Percentiles rank a stretch among this genome's conserved stretches.
phyloP scores from a whole-genome alignment of 2,329 filamentous ascomycete species.

The Monilinia polystroma region DNA sequence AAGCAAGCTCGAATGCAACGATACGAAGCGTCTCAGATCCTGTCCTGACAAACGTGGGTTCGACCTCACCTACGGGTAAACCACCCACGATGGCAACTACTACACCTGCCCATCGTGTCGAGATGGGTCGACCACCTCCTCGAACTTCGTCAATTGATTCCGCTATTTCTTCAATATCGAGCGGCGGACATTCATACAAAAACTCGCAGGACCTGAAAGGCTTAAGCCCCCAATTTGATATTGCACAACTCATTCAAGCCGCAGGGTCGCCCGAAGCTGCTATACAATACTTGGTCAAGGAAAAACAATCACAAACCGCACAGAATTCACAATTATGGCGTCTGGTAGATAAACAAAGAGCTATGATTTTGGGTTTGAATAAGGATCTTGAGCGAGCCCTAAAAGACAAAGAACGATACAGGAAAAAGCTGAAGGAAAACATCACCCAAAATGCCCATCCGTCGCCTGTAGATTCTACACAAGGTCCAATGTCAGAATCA shows the following conservation, averaged over 20 bases:
- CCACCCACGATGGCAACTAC: slow-evolving; percentile 37
- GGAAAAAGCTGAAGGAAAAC: slow-evolving; percentile 82
- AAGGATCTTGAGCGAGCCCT: slow-evolving; percentile 88
- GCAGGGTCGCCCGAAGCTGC: slow-evolving; percentile 88
- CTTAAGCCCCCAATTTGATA: slow-evolving; percentile 65
- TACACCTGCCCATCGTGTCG: slow-evolving; percentile 34
- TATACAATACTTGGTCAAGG: slow-evolving; percentile 82
- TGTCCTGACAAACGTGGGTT: slow-evolving; percentile 33
- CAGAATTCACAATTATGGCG: slow-evolving; percentile 95
- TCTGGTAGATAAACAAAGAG: slow-evolving; percentile 90
- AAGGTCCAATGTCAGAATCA: slow-evolving; percentile 34
- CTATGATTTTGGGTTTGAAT: slow-evolving; percentile 90
- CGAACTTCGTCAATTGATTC: slow-evolving; percentile 92
- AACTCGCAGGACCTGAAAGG: slow-evolving; percentile 52
- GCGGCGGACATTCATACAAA: slow-evolving; percentile 57
- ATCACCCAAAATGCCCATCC: slow-evolving; percentile 44
- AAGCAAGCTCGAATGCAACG: slow-evolving; percentile 36
- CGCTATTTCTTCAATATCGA: slow-evolving; percentile 76
- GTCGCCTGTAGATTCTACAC: slow-evolving; percentile 38
- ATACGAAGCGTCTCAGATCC: slow-evolving; percentile 41
- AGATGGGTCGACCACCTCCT: slow-evolving; percentile 45
- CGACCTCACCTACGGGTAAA: slow-evolving; percentile 30
- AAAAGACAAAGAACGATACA: slow-evolving; percentile 93
- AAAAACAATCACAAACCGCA: slow-evolving; percentile 83
- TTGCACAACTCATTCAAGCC: slow-evolving; percentile 74